These are phyloP conservation scores for Salvia splendens DNA, from an alignment of 257 asterid species.

Conservation along the genomic window DNA sequence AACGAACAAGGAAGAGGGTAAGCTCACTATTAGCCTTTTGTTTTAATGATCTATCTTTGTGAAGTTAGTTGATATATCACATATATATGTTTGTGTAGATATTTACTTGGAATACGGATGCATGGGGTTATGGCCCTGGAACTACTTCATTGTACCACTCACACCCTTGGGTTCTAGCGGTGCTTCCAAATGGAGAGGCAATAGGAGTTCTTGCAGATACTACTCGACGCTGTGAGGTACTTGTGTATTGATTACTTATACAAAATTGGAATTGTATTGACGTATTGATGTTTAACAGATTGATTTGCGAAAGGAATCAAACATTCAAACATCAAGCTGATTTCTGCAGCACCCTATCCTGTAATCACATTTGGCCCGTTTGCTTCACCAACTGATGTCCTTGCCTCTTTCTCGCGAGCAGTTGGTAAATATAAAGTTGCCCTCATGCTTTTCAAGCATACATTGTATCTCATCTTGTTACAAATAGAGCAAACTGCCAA, in stretches of 20 bases:
- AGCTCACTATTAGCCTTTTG: slow-evolving; percentile 27
- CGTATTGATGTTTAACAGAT: slow-evolving; percentile 52
- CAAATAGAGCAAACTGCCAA: not conserved
- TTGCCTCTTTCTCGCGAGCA: slow-evolving; percentile 70
- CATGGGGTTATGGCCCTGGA: slow-evolving; percentile 91
- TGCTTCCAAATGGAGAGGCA: slow-evolving; percentile 88
- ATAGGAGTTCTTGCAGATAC: slow-evolving; percentile 96
- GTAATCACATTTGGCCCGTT: slow-evolving; percentile 89
- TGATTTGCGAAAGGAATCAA: slow-evolving; percentile 73
- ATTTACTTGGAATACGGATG: slow-evolving; percentile 93
- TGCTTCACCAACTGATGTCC: slow-evolving; percentile 86
- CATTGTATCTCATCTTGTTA: not conserved
- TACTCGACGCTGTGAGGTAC: slow-evolving; percentile 86
- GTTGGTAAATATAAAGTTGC: slow-evolving; percentile 56
- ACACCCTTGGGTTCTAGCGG: slow-evolving; percentile 95
- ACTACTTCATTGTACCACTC: slow-evolving; percentile 96
- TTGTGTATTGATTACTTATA: slow-evolving; percentile 14
- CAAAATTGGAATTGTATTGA: slow-evolving; percentile 27
- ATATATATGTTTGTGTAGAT: slow-evolving; percentile 40
- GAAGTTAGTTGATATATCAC: not conserved
- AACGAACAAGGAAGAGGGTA: slow-evolving; percentile 95
- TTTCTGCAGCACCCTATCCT: slow-evolving; percentile 66
- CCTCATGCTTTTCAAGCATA: slow-evolving; percentile 20
- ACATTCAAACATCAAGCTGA: slow-evolving; percentile 56
- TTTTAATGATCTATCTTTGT: not conserved